Evolutionary conservation across 345 rosid species (phyloP), one percentile per base, ranked within the genome.

Genomic region (Cardiospermum halicacabum): DNA sequence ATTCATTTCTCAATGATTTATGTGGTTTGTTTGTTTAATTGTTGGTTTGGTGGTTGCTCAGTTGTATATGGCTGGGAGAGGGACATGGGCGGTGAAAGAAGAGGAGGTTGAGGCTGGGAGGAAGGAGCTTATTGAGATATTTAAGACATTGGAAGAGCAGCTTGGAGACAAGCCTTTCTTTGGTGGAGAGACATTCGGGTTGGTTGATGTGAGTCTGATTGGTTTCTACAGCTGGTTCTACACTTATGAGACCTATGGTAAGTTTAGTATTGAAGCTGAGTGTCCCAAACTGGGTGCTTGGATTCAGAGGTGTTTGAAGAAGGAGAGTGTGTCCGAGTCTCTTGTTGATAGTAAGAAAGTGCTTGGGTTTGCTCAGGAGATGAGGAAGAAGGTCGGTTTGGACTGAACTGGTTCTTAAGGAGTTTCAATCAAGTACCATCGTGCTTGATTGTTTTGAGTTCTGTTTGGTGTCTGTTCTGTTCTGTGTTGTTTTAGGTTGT

Each of bases 201-300:
- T 59, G 19, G 43, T 69, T 48, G 72, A 69, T 28, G 47, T 68
- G 26, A 66, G 42, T 3, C 30, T 68, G 16, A 15, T 60, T 25
- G 66, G 66, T 1, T 36, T 15, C 21, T 36, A 18, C 16, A 9
- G 40, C 19, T 60, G 66, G 60, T 53, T 68, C 7, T 36, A 45
- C 15, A 8, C 51, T 11, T 59, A 26, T 12, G 72, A 68, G 58
- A 37, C 26, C 3, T 11, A 15, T 18, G 66, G 58, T 2, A 51
- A 60, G 7, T 49, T 68, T 53, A 68, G 45, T 42, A 60, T 68
- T 5, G 72, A 68, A 40, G 43, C 19, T 11, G 72, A 60, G 32
- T 60, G 72, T 34, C 72, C 60, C 4, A 68, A 60, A 5, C 15
- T 68, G 2, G 28, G 51, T 11, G 72, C 54, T 68, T 13, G 56